These are phyloP conservation scores for Dothiorella sarmentorum DNA, from an alignment of 2,329 filamentous ascomycete species.

Conservation along the genomic window DNA sequence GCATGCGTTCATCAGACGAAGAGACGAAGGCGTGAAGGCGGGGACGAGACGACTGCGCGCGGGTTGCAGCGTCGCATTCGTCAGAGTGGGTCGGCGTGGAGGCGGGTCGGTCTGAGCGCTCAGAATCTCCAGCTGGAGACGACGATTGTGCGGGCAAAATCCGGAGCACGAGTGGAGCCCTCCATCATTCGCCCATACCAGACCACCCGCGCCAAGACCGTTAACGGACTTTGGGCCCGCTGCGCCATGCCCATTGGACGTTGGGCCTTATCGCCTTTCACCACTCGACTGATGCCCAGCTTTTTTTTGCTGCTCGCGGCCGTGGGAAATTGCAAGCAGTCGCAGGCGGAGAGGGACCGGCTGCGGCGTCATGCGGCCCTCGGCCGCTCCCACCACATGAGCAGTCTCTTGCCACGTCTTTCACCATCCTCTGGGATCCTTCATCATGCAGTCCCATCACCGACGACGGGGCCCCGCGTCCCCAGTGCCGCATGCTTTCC, in stretches of 20 bases:
- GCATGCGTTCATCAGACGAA: too few species aligned
- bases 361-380: slow-evolving; percentile 2
- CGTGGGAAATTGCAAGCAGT: background rate
- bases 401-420: background rate
- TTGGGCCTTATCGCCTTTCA: background rate
- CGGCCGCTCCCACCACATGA: background rate
- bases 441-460: background rate
- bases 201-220: background rate
- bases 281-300: background rate
- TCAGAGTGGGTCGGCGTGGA: slow-evolving; percentile 5
- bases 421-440: background rate
- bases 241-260: background rate
- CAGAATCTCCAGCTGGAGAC: background rate
- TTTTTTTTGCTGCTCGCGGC: background rate
- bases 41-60: too few species aligned
- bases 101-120: background rate
- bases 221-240: background rate
- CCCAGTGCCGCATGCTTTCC: background rate
- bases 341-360: too few species aligned
- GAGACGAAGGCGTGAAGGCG: too few species aligned
- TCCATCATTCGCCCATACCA: background rate
- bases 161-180: slow-evolving; percentile 5
- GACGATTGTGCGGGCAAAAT: background rate
- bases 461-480: background rate
- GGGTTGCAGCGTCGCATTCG: background rate